Base-by-base conservation (phyloP, 495 filamentous ascomycete genomes). In the Rhypophila decipiens region DNA sequence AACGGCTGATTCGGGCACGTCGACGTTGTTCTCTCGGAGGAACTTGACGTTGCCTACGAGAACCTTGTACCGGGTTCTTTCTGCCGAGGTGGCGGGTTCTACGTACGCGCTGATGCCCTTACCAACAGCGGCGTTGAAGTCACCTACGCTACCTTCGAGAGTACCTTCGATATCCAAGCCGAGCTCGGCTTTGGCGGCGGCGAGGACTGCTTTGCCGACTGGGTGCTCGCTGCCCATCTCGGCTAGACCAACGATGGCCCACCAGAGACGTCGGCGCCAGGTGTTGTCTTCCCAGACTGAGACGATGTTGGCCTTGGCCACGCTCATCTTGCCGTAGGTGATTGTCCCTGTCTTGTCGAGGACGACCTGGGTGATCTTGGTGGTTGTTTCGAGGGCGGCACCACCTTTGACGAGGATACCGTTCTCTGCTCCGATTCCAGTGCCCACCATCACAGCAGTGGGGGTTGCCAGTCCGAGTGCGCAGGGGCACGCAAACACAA, bases 341-440 rank as follows among this genome's bases (percentile, higher is more conserved):
- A 99, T 72, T 2, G 93, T 99, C 22, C 93, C 93, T 3, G 93
- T 99, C 74, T 99, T 99, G 69, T 99, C 93, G n/a, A 97, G 82
- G n/a, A 99, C 90, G 35, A 97, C 79, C 47, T 95, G 85, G 13
- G 81, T 91, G 57, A 99, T 77, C 58, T 88, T 91, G 3, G 91
- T 99, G 0, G 90, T 87, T 2, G 81, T 90, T 66, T 99, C 93
- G 12, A 99, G 72, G 22, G 90, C 88, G 33, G 88, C 90, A 22
- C 93, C 93, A 42, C 94, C 90, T 62, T 99, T 99, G 63, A 97
- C 86, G 2, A 99, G 75, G 57, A 99, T 99, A 7, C 93, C 93
- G 56, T 96, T 84, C 59, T 96, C 88, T n/a, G 93, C 93, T 33
- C 94, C 93, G 19, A 97, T 82, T 37, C 93, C 93, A 8, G 94